Percentiles rank a stretch among this genome's conserved stretches.
These are phyloP conservation scores for Primulina huaijiensis DNA, from an alignment of 257 asterid species.

Conservation along the genomic window DNA sequence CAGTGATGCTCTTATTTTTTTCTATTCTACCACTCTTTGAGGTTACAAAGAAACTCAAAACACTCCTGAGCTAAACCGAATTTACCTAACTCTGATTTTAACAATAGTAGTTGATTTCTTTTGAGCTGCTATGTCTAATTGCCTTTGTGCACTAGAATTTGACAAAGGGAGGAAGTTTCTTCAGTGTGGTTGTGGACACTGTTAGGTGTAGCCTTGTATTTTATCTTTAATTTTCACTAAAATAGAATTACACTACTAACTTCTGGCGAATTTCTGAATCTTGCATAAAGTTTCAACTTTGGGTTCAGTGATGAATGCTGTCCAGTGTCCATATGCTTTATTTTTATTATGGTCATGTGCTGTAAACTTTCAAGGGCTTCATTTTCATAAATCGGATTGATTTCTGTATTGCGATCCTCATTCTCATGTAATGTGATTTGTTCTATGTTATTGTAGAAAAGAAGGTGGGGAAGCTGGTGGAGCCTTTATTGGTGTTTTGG, in stretches of 20 bases:
- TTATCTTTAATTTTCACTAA: not conserved
- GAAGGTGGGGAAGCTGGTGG: constrained; percentile 83
- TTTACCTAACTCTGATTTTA: constrained; percentile 21
- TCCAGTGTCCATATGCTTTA: not conserved
- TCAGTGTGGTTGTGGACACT: not conserved
- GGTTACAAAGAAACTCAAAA: constrained; percentile 3
- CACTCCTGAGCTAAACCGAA: constrained; percentile 1
- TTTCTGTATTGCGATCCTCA: not conserved
- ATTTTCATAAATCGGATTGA: not conserved
- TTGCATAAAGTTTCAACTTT: not conserved
- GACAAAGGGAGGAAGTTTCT: constrained; percentile 5
- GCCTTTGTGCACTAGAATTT: not conserved
- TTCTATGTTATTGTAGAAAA: constrained; percentile 45
- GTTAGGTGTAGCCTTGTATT: not conserved
- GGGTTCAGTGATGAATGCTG: not conserved
- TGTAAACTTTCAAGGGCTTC: constrained; percentile 1
- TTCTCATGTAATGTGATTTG: not conserved
- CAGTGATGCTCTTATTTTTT: constrained; percentile 6
- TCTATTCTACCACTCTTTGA: not conserved
- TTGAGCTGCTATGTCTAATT: constrained; percentile 7
- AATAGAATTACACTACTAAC: not conserved
- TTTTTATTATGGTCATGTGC: not conserved
- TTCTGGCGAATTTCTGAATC: not conserved
- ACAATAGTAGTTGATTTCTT: constrained; percentile 3
- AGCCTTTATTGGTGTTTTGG: constrained; percentile 84